phyloP scores from a whole-genome alignment of 1,284 basidiomycete genomes.

The Fomitiporia mediterranea region DNA sequence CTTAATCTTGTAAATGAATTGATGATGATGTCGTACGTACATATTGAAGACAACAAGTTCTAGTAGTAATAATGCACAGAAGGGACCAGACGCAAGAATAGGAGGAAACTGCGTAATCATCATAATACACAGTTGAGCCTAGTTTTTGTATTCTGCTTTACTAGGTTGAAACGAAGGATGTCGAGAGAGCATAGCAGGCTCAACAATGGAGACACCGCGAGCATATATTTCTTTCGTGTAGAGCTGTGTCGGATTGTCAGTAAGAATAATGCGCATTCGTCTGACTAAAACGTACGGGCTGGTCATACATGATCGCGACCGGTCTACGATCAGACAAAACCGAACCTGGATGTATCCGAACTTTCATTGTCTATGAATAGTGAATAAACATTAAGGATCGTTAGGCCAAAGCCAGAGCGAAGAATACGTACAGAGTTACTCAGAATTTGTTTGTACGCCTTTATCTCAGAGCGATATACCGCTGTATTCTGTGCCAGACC shows the following conservation, averaged over 20 bases:
- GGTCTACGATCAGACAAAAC: slow-evolving; percentile 74
- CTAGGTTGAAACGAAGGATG: background rate
- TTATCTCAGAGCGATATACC: slow-evolving; percentile 71
- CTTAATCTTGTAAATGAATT: too few relatives aligned
- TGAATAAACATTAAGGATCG: slow-evolving; percentile 12
- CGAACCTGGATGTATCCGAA: slow-evolving; percentile 72
- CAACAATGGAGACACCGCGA: slow-evolving; percentile 11
- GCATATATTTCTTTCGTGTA: slow-evolving; percentile 10
- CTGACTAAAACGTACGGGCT: slow-evolving; percentile 60
- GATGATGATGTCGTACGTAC: too few relatives aligned
- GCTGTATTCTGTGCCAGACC: slow-evolving; percentile 84
- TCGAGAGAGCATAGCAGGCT: background rate
- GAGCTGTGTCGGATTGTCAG: background rate
- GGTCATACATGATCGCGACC: slow-evolving; percentile 85
- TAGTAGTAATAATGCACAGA: too few relatives aligned
- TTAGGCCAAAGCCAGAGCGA: slow-evolving; percentile 1
- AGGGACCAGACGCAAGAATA: too few relatives aligned
- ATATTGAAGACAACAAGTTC: too few relatives aligned
- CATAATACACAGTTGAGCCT: too few relatives aligned
- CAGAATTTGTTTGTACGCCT: slow-evolving; percentile 78
- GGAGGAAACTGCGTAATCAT: too few relatives aligned
- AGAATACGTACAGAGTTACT: slow-evolving; percentile 61
- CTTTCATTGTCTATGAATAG: slow-evolving; percentile 65
- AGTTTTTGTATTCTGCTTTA: background rate
- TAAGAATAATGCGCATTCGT: background rate